Evolutionary conservation across 768 basidiomycete species (phyloP).

Genomic region (Tulasnella sp.): DNA sequence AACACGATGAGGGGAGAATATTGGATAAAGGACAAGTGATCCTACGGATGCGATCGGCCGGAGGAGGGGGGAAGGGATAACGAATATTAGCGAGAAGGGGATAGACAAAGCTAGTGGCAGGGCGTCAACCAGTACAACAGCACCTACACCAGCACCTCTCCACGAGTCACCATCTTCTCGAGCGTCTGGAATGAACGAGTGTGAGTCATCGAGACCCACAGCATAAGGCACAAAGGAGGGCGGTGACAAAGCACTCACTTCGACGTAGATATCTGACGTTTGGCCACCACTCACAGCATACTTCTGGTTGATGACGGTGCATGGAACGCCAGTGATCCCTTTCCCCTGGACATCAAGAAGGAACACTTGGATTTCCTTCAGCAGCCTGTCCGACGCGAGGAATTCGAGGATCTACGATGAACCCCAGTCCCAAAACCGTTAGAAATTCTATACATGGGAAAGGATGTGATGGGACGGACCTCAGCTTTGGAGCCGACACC

Average conservation of each 20-base stretch:
- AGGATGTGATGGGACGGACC: slow-evolving; percentile 31
- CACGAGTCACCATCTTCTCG: no score
- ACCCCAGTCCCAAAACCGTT: background rate
- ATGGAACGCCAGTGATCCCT: slow-evolving; percentile 67
- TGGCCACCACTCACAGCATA: slow-evolving; percentile 70
- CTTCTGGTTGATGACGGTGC: slow-evolving; percentile 64
- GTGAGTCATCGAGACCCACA: no score
- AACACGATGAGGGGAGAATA: no score
- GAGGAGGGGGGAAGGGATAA: no score
- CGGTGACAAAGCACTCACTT: background rate
- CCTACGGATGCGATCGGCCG: no score
- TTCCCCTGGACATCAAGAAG: slow-evolving; percentile 48
- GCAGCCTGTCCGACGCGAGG: slow-evolving; percentile 50
- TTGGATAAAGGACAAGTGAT: no score
- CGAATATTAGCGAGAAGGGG: no score
- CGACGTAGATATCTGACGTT: slow-evolving; percentile 47
- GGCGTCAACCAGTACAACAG: no score
- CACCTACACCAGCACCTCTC: no score
- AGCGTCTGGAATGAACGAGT: no score
- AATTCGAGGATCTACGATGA: slow-evolving; percentile 46
- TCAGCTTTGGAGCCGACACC: slow-evolving; percentile 48
- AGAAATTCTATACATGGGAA: background rate
- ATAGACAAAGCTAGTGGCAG: no score
- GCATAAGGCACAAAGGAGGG: no score
- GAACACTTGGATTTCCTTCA: slow-evolving; percentile 49